phyloP scores from a whole-genome alignment of 1,284 basidiomycete genomes.

The Ustilago trichophora region DNA sequence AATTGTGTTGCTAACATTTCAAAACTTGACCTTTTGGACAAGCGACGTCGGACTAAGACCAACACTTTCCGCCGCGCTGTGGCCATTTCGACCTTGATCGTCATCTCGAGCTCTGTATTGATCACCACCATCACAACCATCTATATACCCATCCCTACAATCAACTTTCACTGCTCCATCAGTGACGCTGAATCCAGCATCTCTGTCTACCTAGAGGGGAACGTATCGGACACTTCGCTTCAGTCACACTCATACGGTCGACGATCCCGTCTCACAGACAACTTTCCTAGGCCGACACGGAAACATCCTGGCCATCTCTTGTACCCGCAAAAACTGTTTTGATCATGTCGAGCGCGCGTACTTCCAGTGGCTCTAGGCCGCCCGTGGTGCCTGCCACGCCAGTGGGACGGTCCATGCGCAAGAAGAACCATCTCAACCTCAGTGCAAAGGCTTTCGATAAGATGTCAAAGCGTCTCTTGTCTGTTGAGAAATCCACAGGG shows the following conservation, averaged over 20 bases:
- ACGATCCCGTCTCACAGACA: too few relatives aligned
- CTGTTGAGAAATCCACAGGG: constrained; percentile 40
- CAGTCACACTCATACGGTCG: too few relatives aligned
- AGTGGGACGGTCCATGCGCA: constrained; percentile 41
- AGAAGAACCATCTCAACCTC: constrained; percentile 49
- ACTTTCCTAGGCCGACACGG: too few relatives aligned
- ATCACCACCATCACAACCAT: neutral
- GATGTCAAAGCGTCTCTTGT: constrained; percentile 48
- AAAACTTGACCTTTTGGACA: neutral
- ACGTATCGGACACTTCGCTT: too few relatives aligned
- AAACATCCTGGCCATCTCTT: too few relatives aligned
- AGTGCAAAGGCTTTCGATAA: constrained; percentile 59
- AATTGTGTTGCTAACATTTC: constrained; percentile 19
- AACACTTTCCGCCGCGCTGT: constrained; percentile 19
- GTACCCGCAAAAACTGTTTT: neutral
- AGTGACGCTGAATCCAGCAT: too few relatives aligned
- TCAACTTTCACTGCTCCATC: too few relatives aligned
- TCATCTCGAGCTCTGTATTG: too few relatives aligned
- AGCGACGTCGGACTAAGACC: constrained; percentile 25
- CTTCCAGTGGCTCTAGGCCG: constrained; percentile 39
- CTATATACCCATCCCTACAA: constrained; percentile 8
- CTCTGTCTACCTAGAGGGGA: too few relatives aligned
- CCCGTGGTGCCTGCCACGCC: constrained; percentile 43
- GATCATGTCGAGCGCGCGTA: constrained; percentile 33
- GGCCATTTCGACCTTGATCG: too few relatives aligned